Conservation (phyloP, 495 filamentous ascomycete species). For the Sabuloglossum arenarium region DNA sequence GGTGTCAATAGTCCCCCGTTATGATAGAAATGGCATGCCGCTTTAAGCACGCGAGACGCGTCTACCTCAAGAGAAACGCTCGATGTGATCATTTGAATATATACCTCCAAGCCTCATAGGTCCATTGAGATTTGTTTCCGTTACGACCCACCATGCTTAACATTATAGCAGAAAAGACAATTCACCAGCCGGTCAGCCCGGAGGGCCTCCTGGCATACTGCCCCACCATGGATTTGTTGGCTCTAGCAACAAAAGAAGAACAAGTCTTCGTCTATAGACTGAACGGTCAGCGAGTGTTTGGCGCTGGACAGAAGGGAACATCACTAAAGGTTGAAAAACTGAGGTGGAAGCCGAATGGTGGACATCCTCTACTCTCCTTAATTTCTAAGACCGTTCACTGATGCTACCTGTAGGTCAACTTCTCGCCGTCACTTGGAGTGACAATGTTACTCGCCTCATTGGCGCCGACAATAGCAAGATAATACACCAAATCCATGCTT, state of each 20-base stretch:
- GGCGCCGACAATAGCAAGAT: slow-evolving; percentile 59
- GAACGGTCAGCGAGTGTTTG: slow-evolving; percentile 49
- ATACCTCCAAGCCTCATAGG: too few relatives aligned
- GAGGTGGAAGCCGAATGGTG: slow-evolving; percentile 67
- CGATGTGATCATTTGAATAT: too few relatives aligned
- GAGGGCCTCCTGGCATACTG: slow-evolving; percentile 42
- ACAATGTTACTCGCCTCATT: slow-evolving; percentile 46
- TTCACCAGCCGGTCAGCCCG: slow-evolving; percentile 26
- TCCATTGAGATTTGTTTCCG: not conserved
- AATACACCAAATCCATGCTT: slow-evolving; percentile 41
- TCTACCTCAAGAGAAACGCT: not conserved
- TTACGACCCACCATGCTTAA: slow-evolving; percentile 18
- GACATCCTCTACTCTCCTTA: slow-evolving; percentile 6
- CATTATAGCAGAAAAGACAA: slow-evolving; percentile 32
- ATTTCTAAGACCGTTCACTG: not conserved
- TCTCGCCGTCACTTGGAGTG: slow-evolving; percentile 58
- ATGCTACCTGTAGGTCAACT: slow-evolving; percentile 34
- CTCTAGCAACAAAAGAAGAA: slow-evolving; percentile 43
- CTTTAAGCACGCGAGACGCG: not conserved
- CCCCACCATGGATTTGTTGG: slow-evolving; percentile 64
- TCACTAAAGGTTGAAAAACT: slow-evolving; percentile 28
- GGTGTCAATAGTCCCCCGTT: too few relatives aligned
- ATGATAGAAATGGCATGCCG: too few relatives aligned
- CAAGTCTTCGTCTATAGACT: slow-evolving; percentile 42
- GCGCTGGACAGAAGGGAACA: slow-evolving; percentile 27